Evolutionary conservation across 345 rosid genomes (phyloP).

Genomic region (Euphorbia tirucalli): DNA sequence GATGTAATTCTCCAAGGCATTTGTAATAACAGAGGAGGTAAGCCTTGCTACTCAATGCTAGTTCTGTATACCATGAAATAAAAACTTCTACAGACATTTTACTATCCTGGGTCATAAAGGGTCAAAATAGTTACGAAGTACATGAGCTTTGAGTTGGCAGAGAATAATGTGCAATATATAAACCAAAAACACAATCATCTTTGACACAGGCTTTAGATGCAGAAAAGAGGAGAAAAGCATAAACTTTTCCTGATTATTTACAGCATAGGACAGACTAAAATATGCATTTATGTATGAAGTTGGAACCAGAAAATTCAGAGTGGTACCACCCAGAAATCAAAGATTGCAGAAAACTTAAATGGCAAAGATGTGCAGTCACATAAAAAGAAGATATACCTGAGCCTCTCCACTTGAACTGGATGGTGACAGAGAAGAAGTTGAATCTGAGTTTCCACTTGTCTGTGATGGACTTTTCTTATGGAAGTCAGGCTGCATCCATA

Average conservation of each 20-base stretch:
- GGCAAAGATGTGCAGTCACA: constrained; percentile 4
- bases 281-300: background rate
- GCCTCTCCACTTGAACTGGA: constrained; percentile 84
- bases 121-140: background rate
- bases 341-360: background rate
- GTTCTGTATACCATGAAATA: background rate
- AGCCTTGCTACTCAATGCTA: too few species aligned
- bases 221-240: background rate
- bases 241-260: background rate
- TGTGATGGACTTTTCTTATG: constrained; percentile 84
- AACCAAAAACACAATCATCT: background rate
- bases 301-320: background rate
- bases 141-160: background rate
- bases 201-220: background rate
- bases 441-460: constrained; percentile 80
- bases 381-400: constrained; percentile 49
- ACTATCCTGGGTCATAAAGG: background rate
- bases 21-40: too few species aligned
- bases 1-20: constrained; percentile 12
- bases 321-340: background rate
- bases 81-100: background rate
- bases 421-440: constrained; percentile 86
- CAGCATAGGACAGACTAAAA: background rate
- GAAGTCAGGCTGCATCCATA: constrained; percentile 64
- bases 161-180: background rate